phyloP scores from a whole-genome alignment of 345 rosid genomes.

The Eutrema japonicum region DNA sequence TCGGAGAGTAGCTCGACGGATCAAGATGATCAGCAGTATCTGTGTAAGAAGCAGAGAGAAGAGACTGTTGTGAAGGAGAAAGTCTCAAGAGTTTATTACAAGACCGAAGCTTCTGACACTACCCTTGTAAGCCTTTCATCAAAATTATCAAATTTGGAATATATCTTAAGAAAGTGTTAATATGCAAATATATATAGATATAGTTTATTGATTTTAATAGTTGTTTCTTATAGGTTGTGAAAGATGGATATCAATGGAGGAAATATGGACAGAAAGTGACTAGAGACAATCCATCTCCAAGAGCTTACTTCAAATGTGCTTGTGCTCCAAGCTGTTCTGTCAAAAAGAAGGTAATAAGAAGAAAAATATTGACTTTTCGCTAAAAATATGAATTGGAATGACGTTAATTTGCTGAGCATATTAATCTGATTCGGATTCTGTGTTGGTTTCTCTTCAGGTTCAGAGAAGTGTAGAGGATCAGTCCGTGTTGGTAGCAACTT shows the following conservation, averaged over 20 bases:
- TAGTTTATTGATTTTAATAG: constrained; percentile 29
- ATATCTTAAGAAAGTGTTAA: not conserved
- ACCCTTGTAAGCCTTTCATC: constrained; percentile 61
- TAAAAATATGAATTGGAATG: not conserved
- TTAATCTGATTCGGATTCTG: constrained; percentile 22
- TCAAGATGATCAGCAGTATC: constrained; percentile 69
- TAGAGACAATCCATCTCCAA: constrained; percentile 95
- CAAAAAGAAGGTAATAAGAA: constrained; percentile 76
- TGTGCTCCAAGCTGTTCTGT: constrained; percentile 96
- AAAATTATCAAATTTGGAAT: not conserved
- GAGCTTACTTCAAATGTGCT: constrained; percentile 98
- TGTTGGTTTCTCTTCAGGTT: constrained; percentile 57
- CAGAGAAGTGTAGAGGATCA: constrained; percentile 94
- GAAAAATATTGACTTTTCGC: not conserved
- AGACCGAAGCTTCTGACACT: constrained; percentile 76
- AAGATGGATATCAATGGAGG: constrained; percentile 99
- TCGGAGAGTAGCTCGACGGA: constrained; percentile 95
- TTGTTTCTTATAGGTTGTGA: constrained; percentile 66
- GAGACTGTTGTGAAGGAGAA: constrained; percentile 72
- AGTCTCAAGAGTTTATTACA: constrained; percentile 59
- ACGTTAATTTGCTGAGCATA: not conserved
- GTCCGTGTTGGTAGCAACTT: constrained; percentile 83
- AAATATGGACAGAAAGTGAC: constrained; percentile 99
- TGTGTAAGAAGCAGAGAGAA: constrained; percentile 76
- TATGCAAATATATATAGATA: not conserved